Evolutionary conservation across 768 basidiomycete species (phyloP), one percentile per base, ranked within the genome.

Genomic region (Solioccasus polychromus): DNA sequence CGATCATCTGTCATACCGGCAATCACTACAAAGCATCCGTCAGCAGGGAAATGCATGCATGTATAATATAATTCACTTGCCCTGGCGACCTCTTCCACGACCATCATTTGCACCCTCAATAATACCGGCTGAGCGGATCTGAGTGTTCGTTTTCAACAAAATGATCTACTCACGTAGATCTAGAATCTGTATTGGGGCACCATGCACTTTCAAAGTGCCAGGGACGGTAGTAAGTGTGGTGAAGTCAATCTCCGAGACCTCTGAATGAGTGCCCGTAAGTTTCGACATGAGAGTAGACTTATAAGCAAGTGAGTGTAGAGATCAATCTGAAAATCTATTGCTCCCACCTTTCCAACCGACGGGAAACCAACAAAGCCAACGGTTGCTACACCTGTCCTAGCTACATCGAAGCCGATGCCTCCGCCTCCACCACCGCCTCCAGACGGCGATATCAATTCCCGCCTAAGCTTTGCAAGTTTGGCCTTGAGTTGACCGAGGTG

Each of bases 41-140:
- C 35, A 46, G 48, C 25, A 29, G 55, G 25, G 57, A 51, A 31
- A 59, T 58, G 61, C 34, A 66, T 51, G 42, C 12, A 42, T 19
- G 23, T 34, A 35, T 15, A 30, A 7, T 12, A 32, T 20, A 20
- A 9, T 30, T 28, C 20, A 76, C 83, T 46, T 60, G 76, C 85
- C 85, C 78, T 98, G 95, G 54, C 91, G 85, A 77, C 95, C 95
- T 75, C 95, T 74, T 66, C 95, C 95, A 64, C 89, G 82, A 43
- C 94, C 94, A 56, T 96, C 94, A 60, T 92, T 92, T 22, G 95
- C 95, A 56, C 95, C 95, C 66, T 97, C 95, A 51, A 98, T 96
- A 52, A 98, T 98, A 74, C 96, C 95, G 52, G 92, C 86, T 91
- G 52, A 55, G 36, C 44, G 50, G 50, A 19, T 48, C 44, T 62